phyloP scores from a whole-genome alignment of 257 asterid species.

The Lavandula angustifolia region DNA sequence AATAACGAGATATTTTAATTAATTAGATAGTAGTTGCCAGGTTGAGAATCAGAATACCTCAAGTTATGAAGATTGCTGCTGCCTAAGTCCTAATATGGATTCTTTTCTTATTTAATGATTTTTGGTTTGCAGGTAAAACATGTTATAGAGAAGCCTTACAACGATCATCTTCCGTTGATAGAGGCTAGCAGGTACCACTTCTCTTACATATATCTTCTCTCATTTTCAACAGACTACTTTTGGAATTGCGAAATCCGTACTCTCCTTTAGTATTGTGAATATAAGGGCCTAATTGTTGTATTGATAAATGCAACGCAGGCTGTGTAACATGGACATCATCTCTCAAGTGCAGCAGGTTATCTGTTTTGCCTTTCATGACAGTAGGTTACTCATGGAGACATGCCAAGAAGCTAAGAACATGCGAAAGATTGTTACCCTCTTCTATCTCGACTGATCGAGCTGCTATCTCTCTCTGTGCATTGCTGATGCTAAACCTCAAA shows the following conservation, averaged over 20 bases:
- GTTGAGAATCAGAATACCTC: no score
- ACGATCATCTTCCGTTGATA: conserved; percentile 93
- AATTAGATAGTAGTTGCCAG: no score
- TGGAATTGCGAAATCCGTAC: no score
- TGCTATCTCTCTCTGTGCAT: conserved; percentile 23
- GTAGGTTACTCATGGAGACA: conserved; percentile 92
- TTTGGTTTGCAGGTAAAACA: conserved; percentile 67
- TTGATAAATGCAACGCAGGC: conserved; percentile 56
- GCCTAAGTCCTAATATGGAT: no score
- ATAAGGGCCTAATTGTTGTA: no score
- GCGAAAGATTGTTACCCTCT: conserved; percentile 91
- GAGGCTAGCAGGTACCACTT: conserved; percentile 99
- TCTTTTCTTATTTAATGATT: no score
- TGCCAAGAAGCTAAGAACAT: conserved; percentile 94
- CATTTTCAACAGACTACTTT: no score
- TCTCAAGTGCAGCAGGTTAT: conserved; percentile 96
- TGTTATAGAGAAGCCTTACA: conserved; percentile 92
- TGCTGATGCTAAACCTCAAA: conserved; percentile 23
- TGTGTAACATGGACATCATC: conserved; percentile 98
- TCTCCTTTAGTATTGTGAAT: no score
- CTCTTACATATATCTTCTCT: not conserved
- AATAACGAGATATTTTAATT: no score
- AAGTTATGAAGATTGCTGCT: no score
- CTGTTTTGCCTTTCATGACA: conserved; percentile 96
- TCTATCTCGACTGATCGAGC: conserved; percentile 70